A percentile compares a stretch with the other conserved stretches of the same genome.
Conservation (phyloP, 306 rosid genomes). For the Quercus berberidifolia region DNA sequence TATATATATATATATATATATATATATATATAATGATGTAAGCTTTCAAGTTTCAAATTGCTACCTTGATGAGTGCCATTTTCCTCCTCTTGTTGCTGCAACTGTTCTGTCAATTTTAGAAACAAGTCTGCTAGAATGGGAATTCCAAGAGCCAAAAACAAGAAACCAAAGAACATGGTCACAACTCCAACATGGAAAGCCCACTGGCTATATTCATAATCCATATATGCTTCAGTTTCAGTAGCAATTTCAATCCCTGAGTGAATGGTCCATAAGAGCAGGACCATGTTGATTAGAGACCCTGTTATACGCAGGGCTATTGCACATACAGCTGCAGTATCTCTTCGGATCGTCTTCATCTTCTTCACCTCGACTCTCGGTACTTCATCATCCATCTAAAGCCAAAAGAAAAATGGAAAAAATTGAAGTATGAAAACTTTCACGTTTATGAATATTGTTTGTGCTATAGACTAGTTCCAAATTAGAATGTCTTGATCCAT, state of each 20-base stretch:
- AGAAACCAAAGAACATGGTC: too few relatives aligned
- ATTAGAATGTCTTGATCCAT: not conserved
- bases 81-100: constrained; percentile 35
- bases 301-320: constrained; percentile 20
- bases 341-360: not conserved
- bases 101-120: constrained; percentile 37
- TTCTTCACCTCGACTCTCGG: constrained; percentile 9
- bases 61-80: constrained; percentile 18
- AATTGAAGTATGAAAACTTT: too few relatives aligned
- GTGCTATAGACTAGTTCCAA: not conserved
- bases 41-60: not conserved
- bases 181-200: too few relatives aligned
- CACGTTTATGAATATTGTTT: too few relatives aligned
- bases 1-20: too few relatives aligned
- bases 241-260: constrained; percentile 22
- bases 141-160: constrained; percentile 45
- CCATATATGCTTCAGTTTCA: too few relatives aligned
- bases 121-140: constrained; percentile 52
- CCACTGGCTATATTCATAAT: too few relatives aligned
- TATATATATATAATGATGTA: not conserved
- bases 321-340: constrained; percentile 2
- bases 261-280: constrained; percentile 36
- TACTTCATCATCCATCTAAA: constrained; percentile 16
- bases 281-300: constrained; percentile 26
- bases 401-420: not conserved